phyloP scores from a whole-genome alignment of 352 stramenopile genomes.

The Phytophthora macrochlamydospora region DNA sequence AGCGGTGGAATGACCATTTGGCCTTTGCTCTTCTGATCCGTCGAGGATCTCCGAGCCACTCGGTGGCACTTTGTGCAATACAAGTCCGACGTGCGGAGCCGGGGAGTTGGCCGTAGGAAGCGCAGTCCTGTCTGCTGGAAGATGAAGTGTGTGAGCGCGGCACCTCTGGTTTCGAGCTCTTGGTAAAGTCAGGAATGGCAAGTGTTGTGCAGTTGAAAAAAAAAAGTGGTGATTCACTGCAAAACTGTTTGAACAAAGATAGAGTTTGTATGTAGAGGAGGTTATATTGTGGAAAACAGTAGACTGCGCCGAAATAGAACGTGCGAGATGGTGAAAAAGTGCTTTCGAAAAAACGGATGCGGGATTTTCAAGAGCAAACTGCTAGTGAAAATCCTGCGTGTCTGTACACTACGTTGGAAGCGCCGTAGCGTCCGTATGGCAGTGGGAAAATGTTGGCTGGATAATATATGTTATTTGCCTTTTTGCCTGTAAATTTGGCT shows the following conservation, averaged over 20 bases:
- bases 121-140: slow-evolving; percentile 25
- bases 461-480: too few species aligned
- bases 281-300: neutral
- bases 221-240: too few species aligned
- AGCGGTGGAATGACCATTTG: slow-evolving; percentile 21
- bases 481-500: too few species aligned
- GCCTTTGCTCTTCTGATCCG: neutral
- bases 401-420: too few species aligned
- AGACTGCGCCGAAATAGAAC: neutral
- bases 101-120: neutral
- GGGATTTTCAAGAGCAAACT: neutral
- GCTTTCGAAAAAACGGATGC: neutral
- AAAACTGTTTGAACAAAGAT: neutral
- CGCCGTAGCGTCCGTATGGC: too few species aligned
- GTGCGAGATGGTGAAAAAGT: neutral
- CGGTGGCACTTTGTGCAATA: slow-evolving; percentile 2
- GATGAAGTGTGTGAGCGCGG: neutral
- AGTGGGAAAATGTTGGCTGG: too few species aligned
- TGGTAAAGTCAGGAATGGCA: too few species aligned
- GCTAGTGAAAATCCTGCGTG: neutral
- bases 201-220: too few species aligned
- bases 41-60: neutral
- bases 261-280: neutral
- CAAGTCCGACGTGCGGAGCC: slow-evolving; percentile 27
- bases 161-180: too few species aligned